Conservation (phyloP, 371 early-diverging fungal genomes). For the Mortierella sp. region DNA sequence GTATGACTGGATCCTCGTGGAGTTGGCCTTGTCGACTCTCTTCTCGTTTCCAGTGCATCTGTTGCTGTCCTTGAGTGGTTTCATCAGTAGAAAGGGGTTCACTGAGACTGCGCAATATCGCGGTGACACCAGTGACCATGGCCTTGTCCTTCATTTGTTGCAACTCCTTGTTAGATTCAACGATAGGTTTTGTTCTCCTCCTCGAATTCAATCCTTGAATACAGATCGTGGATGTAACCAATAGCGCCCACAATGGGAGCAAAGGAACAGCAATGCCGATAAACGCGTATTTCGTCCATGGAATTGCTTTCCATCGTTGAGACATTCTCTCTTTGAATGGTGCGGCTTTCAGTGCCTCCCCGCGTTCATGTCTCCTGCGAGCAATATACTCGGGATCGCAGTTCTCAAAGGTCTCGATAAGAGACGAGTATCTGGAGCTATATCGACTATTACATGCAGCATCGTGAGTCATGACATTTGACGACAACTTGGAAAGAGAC, state of each 20-base stretch:
- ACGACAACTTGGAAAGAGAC: neutral
- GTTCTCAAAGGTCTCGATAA: slow-evolving; percentile 38
- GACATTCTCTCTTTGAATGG: slow-evolving; percentile 12
- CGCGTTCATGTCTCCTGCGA: neutral
- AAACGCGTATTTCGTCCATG: slow-evolving; percentile 28
- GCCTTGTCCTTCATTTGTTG: slow-evolving; percentile 8
- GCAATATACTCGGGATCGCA: slow-evolving; percentile 11
- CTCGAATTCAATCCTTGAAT: slow-evolving; percentile 28
- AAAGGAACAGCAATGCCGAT: slow-evolving; percentile 22
- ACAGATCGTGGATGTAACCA: slow-evolving; percentile 27
- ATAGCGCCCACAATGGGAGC: slow-evolving; percentile 25
- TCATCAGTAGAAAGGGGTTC: neutral
- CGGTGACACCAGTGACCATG: neutral
- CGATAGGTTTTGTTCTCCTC: slow-evolving; percentile 18
- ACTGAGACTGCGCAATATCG: neutral
- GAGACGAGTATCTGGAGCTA: slow-evolving; percentile 23
- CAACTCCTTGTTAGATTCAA: neutral
- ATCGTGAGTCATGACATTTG: too few species aligned
- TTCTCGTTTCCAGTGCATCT: neutral
- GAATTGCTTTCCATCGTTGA: slow-evolving; percentile 7
- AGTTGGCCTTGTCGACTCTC: neutral
- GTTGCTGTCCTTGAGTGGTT: neutral
- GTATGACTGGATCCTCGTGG: neutral
- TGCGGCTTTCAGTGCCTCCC: neutral
- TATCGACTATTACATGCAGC: slow-evolving; percentile 20